Evolutionary conservation across 2,329 filamentous ascomycete species (phyloP).

Genomic region (Phyllosticta ampelicida): DNA sequence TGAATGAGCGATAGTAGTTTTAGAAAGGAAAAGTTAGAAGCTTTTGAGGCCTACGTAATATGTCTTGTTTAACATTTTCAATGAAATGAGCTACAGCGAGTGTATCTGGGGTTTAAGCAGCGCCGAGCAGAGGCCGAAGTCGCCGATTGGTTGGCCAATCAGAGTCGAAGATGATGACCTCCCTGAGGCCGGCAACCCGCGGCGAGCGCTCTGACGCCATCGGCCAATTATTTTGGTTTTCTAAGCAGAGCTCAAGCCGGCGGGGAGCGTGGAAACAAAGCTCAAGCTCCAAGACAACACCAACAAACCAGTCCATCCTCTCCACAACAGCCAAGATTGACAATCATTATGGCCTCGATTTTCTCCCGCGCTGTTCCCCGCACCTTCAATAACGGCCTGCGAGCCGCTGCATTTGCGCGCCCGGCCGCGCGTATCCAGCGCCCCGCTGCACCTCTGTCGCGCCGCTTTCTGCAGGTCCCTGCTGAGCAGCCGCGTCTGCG

Average conservation of each 20-base stretch:
- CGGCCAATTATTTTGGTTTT: not conserved
- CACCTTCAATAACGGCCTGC: constrained; percentile 19
- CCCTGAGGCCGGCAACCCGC: not conserved
- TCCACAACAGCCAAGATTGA: not conserved
- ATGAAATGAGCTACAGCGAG: no score
- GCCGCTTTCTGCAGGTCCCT: constrained; percentile 27
- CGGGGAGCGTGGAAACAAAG: not conserved
- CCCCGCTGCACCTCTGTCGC: constrained; percentile 22
- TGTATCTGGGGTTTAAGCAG: no score
- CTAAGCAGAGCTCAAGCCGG: not conserved
- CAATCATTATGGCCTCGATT: constrained; percentile 23
- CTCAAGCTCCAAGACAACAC: not conserved
- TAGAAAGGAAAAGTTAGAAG: no score
- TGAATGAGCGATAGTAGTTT: no score
- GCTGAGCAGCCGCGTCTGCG: constrained; percentile 33
- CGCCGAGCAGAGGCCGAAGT: not conserved
- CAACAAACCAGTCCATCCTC: not conserved
- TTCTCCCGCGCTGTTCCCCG: constrained; percentile 26
- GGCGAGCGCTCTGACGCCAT: constrained; percentile 5
- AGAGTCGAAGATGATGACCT: not conserved
- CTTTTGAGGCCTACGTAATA: no score
- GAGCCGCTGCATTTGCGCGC: constrained; percentile 16
- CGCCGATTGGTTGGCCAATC: not conserved
- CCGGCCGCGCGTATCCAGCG: constrained; percentile 19
- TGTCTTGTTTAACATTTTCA: no score